Evolutionary conservation across 805 yeast genomes (phyloP).

Genomic region (Zygotorulaspora chibaensis): DNA sequence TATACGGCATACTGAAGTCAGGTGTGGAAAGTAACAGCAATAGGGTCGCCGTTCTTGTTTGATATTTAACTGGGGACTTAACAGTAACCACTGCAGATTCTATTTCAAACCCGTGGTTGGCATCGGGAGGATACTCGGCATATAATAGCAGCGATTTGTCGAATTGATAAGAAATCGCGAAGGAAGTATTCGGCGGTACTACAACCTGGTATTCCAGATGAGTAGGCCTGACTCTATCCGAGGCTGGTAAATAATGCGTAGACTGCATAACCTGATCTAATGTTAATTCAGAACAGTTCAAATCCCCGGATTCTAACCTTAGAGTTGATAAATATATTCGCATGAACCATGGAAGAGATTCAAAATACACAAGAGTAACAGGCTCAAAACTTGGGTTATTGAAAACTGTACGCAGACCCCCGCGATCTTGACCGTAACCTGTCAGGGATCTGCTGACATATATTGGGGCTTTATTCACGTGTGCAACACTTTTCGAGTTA

Average conservation of each 20-base stretch:
- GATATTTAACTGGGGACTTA: slow-evolving; percentile 41
- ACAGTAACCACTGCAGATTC: slow-evolving; percentile 83
- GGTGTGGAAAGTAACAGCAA: slow-evolving; percentile 89
- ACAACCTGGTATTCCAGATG: slow-evolving; percentile 66
- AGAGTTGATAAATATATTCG: slow-evolving; percentile 74
- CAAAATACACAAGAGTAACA: slow-evolving; percentile 59
- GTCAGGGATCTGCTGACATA: slow-evolving; percentile 79
- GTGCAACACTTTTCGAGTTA: slow-evolving; percentile 43
- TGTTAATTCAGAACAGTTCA: slow-evolving; percentile 10
- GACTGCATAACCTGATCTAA: slow-evolving; percentile 43
- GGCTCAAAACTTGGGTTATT: slow-evolving; percentile 55
- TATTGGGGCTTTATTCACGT: slow-evolving; percentile 53
- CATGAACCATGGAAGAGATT: slow-evolving; percentile 91
- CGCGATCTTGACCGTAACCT: slow-evolving; percentile 86
- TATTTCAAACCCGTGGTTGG: slow-evolving; percentile 94
- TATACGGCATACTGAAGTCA: slow-evolving; percentile 97
- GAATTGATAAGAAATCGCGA: slow-evolving; percentile 67
- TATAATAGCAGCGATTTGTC: slow-evolving; percentile 81
- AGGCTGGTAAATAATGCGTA: slow-evolving; percentile 67
- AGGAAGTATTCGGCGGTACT: slow-evolving; percentile 60
- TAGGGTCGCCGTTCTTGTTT: slow-evolving; percentile 79
- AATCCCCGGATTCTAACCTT: slow-evolving; percentile 33
- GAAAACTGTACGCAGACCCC: slow-evolving; percentile 79
- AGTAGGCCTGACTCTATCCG: slow-evolving; percentile 75
- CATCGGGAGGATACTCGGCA: slow-evolving; percentile 98